Conservation (phyloP, 768 basidiomycete genomes). For the Suillus brevipes region DNA sequence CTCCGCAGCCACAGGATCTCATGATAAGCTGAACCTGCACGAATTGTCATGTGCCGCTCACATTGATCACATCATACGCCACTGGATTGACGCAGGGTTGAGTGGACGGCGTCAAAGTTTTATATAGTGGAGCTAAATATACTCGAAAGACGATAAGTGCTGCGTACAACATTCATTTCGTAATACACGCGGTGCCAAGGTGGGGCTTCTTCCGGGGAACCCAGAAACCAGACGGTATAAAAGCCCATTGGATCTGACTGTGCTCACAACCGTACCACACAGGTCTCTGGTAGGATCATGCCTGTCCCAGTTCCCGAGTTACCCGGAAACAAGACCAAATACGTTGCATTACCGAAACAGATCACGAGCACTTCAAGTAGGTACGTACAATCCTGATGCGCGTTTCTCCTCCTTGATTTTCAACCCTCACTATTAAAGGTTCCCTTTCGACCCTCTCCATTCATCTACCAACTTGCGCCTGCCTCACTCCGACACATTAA, state of each 20-base stretch:
- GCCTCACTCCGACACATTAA: neutral
- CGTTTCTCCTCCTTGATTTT: slow-evolving; percentile 6
- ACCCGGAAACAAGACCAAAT: slow-evolving; percentile 32
- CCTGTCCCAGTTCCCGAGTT: slow-evolving; percentile 18
- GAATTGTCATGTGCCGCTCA: neutral
- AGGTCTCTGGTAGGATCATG: slow-evolving; percentile 17
- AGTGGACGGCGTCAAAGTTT: neutral
- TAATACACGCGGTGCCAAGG: slow-evolving; percentile 23
- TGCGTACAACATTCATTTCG: neutral
- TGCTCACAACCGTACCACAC: too few species aligned
- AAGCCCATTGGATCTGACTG: neutral
- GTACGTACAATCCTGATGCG: slow-evolving; percentile 14
- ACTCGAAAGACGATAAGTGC: neutral
- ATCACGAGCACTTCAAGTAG: slow-evolving; percentile 18
- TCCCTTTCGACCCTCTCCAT: neutral
- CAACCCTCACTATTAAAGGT: neutral
- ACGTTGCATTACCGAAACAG: slow-evolving; percentile 21
- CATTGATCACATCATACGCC: neutral
- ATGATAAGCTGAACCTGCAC: neutral
- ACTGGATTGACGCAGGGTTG: neutral
- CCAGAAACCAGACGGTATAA: neutral
- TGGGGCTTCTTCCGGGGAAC: slow-evolving; percentile 12
- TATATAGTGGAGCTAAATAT: neutral
- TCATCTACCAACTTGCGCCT: neutral
- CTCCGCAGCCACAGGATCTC: too few species aligned